Evolutionary conservation across 768 basidiomycete genomes (phyloP), one percentile per base, ranked within the genome.

Genomic region (Phlebiopsis flavidoalba): DNA sequence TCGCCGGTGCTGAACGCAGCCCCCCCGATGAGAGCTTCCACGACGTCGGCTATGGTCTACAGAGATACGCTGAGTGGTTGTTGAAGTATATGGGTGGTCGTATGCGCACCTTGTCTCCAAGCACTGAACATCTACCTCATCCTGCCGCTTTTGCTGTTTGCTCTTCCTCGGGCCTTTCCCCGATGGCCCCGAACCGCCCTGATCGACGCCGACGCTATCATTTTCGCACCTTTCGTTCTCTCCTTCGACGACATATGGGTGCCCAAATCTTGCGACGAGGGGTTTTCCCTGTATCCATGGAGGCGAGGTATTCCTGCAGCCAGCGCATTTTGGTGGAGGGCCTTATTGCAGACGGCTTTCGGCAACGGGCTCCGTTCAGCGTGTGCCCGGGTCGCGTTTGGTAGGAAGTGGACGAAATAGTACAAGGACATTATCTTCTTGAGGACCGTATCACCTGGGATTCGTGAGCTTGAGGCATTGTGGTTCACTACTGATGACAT

Each of bases 11-110:
- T 76, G 69, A 86, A 93, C 5, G 88, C 90, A 17, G 91, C 92
- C 36, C n/a, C n/a, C n/a, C 88, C 93, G 26, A 93, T 84, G 61
- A 94, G 84, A 3, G 93, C 90, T 72, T 95, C 93, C 8, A 84
- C 82, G 47, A 93, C 89, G 72, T 95, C 93, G 53, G 93, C 92
- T 31, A 93, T 78, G 21, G 85, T 83, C 92, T 93, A 58, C 35
- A 24, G 31, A 57, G 19, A 43, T 33, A 45, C 31, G 22, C 19
- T 26, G 50, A 24, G 40, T 24, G 31, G 52, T 26, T 47, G n/a
- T 43, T 10, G 11, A 12, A 7, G 17, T 59, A 65, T 17, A 56
- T 61, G 24, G 55, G 47, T 53, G 50, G 57, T 47, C 53, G 60
- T 52, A 35, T 45, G 54, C 46, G 40, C 43, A 89, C 91, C 84